Conservation (phyloP, 1,139 yeast genomes). For the Lodderomyces jiufengensis region DNA sequence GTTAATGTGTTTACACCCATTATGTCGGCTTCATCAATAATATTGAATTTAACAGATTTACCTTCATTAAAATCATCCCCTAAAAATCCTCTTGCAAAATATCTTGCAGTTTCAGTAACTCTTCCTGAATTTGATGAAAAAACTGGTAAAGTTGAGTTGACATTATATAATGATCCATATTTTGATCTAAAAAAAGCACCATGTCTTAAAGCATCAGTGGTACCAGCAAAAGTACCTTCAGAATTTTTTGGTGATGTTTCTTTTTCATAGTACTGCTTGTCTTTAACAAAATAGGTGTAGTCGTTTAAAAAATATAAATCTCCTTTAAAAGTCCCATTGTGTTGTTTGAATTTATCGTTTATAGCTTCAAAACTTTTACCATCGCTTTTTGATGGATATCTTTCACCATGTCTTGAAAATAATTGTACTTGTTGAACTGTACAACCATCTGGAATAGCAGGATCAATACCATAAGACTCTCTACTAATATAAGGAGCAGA, state of each 20-base stretch:
- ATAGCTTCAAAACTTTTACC: slow-evolving; percentile 22
- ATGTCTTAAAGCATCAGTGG: slow-evolving; percentile 30
- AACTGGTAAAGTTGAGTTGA: slow-evolving; percentile 23
- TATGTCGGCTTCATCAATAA: slow-evolving; percentile 24
- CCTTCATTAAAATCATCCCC: slow-evolving; percentile 23
- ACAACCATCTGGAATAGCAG: slow-evolving; percentile 49
- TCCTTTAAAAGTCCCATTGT: slow-evolving; percentile 28
- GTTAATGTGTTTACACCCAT: slow-evolving; percentile 38
- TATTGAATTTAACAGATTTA: slow-evolving; percentile 19
- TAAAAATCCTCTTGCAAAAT: slow-evolving; percentile 33
- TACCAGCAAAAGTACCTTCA: slow-evolving; percentile 27
- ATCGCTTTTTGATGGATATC: slow-evolving; percentile 48
- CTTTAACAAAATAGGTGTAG: slow-evolving; percentile 30
- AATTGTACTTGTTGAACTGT: slow-evolving; percentile 62
- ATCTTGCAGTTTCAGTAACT: slow-evolving; percentile 26
- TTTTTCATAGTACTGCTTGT: slow-evolving; percentile 24
- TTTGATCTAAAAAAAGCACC: slow-evolving; percentile 33
- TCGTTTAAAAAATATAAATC: slow-evolving; percentile 30
- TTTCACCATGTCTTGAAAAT: slow-evolving; percentile 69
- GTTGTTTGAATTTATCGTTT: slow-evolving; percentile 19
- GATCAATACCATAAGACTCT: slow-evolving; percentile 44
- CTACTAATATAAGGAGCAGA: slow-evolving; percentile 46
- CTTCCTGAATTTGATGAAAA: slow-evolving; percentile 33
- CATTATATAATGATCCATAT: slow-evolving; percentile 27
- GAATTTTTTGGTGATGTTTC: slow-evolving; percentile 31